A percentile compares a stretch with the other conserved stretches of the same genome.
These are phyloP conservation scores for Cadophora sp. DNA, from an alignment of 2,329 filamentous ascomycete genomes.

Conservation along the genomic window DNA sequence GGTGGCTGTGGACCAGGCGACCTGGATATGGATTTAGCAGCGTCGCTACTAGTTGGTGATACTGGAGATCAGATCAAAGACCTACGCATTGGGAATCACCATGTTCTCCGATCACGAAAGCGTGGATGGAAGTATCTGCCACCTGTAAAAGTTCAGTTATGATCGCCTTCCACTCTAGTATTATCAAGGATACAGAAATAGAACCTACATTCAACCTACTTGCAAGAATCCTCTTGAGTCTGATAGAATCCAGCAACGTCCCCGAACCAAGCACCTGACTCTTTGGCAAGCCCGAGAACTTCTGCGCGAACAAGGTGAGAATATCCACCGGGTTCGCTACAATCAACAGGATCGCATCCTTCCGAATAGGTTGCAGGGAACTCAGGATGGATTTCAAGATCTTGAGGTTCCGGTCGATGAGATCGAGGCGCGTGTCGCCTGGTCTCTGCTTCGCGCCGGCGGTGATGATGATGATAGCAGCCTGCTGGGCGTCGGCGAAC, in stretches of 20 bases:
- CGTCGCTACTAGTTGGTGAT: conserved; percentile 28
- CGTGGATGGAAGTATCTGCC: conserved; percentile 46
- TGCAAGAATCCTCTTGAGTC: conserved; percentile 54
- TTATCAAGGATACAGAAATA: conserved; percentile 34
- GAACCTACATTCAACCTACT: conserved; percentile 48
- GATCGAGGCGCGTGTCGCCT: conserved; percentile 51
- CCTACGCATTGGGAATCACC: conserved; percentile 54
- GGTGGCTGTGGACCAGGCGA: no score
- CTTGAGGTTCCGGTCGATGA: conserved; percentile 55
- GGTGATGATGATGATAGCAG: conserved; percentile 58
- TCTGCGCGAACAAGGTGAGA: conserved; percentile 56
- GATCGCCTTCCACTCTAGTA: conserved; percentile 26
- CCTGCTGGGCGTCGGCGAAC: no score
- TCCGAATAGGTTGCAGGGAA: conserved; percentile 57
- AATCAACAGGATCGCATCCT: conserved; percentile 56
- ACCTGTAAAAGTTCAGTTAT: conserved; percentile 35
- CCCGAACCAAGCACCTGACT: conserved; percentile 59
- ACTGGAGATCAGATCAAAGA: not conserved
- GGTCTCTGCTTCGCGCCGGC: conserved; percentile 57
- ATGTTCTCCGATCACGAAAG: conserved; percentile 57
- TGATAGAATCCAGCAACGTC: conserved; percentile 59
- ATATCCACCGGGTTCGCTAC: conserved; percentile 63
- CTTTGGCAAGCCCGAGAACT: conserved; percentile 55
- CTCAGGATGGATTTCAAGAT: conserved; percentile 42
- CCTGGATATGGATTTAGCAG: conserved; percentile 37